Conservation (phyloP, 2,329 filamentous ascomycete genomes). For the Bisporella sp. region DNA sequence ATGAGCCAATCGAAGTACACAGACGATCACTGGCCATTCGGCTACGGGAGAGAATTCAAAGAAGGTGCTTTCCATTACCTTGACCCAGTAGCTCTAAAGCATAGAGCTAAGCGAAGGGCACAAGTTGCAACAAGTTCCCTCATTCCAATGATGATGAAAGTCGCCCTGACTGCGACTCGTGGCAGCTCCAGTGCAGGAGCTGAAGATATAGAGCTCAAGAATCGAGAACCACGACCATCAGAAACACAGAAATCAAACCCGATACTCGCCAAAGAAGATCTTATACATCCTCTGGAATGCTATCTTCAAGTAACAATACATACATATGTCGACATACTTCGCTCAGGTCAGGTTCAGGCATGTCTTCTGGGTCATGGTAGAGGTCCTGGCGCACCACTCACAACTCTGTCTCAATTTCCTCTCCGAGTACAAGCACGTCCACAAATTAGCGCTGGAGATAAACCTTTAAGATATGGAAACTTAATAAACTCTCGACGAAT, state of each 20-base stretch:
- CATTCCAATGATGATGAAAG: constrained; percentile 1
- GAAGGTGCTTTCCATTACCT: neutral
- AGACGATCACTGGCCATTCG: neutral
- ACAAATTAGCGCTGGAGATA: neutral
- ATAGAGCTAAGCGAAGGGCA: neutral
- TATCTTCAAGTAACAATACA: neutral
- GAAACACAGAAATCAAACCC: neutral
- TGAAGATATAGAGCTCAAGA: neutral
- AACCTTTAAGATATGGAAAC: neutral
- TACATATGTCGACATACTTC: neutral
- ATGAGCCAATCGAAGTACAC: neutral
- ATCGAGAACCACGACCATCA: neutral
- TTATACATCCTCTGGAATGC: neutral
- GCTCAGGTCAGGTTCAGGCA: neutral
- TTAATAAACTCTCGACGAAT: neutral
- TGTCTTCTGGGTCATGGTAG: neutral
- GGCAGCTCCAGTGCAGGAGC: neutral
- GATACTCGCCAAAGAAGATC: neutral
- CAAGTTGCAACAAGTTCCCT: neutral
- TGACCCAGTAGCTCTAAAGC: neutral
- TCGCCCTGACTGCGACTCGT: neutral
- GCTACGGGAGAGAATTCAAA: neutral
- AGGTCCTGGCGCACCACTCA: neutral
- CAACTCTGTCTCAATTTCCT: neutral
- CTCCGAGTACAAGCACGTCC: neutral